Base-by-base conservation (phyloP, 768 basidiomycete species). In the Tylopilus plumbeoviolaceoides region DNA sequence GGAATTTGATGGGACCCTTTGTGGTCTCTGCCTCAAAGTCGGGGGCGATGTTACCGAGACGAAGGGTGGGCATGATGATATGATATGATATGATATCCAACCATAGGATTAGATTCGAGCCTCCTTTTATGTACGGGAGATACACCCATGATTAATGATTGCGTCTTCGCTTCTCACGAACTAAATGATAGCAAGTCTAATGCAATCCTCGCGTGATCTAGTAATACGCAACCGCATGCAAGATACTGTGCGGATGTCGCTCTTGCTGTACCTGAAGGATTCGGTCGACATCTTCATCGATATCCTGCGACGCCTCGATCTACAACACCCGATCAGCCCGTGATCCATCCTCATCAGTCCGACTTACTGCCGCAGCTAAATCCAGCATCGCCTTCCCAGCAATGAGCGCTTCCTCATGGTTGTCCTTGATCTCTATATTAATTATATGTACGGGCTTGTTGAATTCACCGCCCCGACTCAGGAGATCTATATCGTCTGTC, bases 361-460 rank as follows among this genome's bases (percentile, higher is more conserved):
- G 28, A 78, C 91, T 73, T 63, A 97, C 95, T 50, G 94, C 88
- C 44, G 83, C 76, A 8, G 92, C 93, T 20, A 99, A 75, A 63
- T 95, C 95, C 27, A 98, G 75, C 67, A 98, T 94, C 2, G 95
- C 94, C 69, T 86, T 91, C 17, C 97, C 95, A 23, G 97, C 97
- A 58, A 98, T 92, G 44, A 89, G 76, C 1, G 97, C 97, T 71
- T 99, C 97, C 77, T 98, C 97, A 62, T 98, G 95, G 65, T 97
- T 98, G 72, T 99, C 97, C 74, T 91, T 97, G 72, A 98, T 98
- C 66, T 99, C 97, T 55, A 98, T 82, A 70, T 99, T 99, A 64
- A 99, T 91, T 40, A 99, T 70, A 70, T 99, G 97, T 17, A 98
- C 93, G 2, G 95, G 89, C 55, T 86, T 86, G 73, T 93, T 98